phyloP scores from a whole-genome alignment of 2,329 filamentous ascomycete genomes.

The Nannizziopsis barbatae region DNA sequence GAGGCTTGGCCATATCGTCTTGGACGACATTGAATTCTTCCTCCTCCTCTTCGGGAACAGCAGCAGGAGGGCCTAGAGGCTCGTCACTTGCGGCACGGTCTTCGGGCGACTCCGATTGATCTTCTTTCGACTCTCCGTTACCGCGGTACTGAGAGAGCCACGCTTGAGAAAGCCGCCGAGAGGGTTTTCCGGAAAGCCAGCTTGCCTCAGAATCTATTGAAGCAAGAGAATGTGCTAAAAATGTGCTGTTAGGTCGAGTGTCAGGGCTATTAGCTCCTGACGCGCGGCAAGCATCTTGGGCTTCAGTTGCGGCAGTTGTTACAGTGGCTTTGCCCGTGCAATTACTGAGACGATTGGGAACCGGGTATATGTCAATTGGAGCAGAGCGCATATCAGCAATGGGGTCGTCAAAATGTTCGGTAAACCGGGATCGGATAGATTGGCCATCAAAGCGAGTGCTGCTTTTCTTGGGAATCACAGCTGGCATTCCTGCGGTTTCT shows the following conservation, averaged over 20 bases:
- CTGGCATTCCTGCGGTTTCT: constrained; percentile 33
- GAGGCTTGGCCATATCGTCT: constrained; percentile 42
- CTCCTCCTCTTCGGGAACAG: constrained; percentile 33
- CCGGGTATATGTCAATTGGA: constrained; percentile 35
- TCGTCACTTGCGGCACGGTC: constrained; percentile 61
- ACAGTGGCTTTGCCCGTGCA: constrained; percentile 7
- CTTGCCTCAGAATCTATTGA: constrained; percentile 93
- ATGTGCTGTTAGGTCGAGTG: constrained; percentile 37
- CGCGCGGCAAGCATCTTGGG: constrained; percentile 27
- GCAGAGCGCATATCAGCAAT: constrained; percentile 68
- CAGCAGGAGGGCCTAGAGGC: constrained; percentile 51
- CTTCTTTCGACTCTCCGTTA: constrained; percentile 35
- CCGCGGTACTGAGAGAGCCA: constrained; percentile 28
- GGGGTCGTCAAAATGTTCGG: constrained; percentile 82
- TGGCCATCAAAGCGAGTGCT: constrained; percentile 47
- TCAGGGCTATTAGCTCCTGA: constrained; percentile 38
- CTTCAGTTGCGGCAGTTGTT: constrained; percentile 20
- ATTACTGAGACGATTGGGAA: constrained; percentile 10
- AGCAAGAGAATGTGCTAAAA: constrained; percentile 70
- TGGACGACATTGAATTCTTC: constrained; percentile 4
- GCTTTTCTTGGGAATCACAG: constrained; percentile 28
- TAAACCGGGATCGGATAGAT: constrained; percentile 79
- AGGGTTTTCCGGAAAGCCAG: constrained; percentile 73
- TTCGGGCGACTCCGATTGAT: constrained; percentile 49
- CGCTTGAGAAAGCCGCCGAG: constrained; percentile 40